Conservation (phyloP, 306 rosid species). For the Rosa persica region DNA sequence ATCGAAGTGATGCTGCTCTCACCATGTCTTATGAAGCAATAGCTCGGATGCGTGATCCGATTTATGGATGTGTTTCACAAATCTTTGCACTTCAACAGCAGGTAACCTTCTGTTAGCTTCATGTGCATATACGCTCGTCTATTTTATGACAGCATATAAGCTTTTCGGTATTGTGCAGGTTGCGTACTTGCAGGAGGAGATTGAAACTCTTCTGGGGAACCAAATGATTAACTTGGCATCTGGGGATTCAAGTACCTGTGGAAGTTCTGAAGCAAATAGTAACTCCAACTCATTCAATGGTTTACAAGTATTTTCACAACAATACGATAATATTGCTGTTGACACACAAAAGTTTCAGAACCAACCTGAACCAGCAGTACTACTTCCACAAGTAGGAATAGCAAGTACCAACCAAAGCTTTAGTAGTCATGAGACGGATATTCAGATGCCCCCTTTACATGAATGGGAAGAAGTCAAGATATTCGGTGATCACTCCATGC, state of each 20-base stretch:
- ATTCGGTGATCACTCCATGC: conserved; percentile 35
- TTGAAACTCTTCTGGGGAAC: conserved; percentile 53
- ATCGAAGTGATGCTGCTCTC: conserved; percentile 69
- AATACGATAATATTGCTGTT: conserved; percentile 29
- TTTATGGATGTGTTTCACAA: conserved; percentile 80
- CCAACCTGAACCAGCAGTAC: conserved; percentile 33
- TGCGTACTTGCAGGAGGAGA: conserved; percentile 82
- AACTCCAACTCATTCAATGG: conserved; percentile 28
- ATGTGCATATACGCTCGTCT: background rate
- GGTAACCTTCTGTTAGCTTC: conserved; percentile 30
- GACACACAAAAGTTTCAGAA: conserved; percentile 42
- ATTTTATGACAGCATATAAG: background rate
- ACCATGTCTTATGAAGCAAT: conserved; percentile 81
- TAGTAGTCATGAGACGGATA: conserved; percentile 32
- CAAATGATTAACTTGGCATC: conserved; percentile 41
- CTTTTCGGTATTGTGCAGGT: conserved; percentile 41
- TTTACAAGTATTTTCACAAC: conserved; percentile 37
- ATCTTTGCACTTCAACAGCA: conserved; percentile 80
- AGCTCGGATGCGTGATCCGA: conserved; percentile 75
- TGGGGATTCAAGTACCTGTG: conserved; percentile 30
- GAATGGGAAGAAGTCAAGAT: conserved; percentile 41
- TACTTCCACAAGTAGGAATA: conserved; percentile 33
- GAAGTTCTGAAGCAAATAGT: conserved; percentile 33
- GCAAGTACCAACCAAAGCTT: conserved; percentile 28
- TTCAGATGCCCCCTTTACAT: conserved; percentile 41